A percentile compares a stretch with the other conserved stretches of the same genome.
Evolutionary conservation across 2,329 filamentous ascomycete genomes (phyloP).

Genomic region (Hypoxylon sp.): DNA sequence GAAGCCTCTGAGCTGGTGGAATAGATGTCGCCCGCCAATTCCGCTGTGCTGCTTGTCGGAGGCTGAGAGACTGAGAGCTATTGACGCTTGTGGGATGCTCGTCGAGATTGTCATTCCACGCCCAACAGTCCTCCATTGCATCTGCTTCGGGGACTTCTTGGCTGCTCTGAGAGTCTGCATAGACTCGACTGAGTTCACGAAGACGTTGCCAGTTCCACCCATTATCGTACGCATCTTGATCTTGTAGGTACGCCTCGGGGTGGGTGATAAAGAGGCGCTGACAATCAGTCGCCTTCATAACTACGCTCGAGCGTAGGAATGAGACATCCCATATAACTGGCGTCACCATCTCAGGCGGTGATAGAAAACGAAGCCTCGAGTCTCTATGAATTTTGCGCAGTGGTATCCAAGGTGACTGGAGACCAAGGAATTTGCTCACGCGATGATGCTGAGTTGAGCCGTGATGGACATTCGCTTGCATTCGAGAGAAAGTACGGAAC

Average conservation of each 20-base stretch:
- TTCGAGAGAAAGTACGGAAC: slow-evolving; percentile 62
- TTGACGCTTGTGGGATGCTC: slow-evolving; percentile 62
- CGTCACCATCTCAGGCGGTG: slow-evolving; percentile 79
- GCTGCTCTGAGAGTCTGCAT: slow-evolving; percentile 62
- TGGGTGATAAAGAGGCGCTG: slow-evolving; percentile 83
- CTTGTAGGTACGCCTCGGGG: slow-evolving; percentile 80
- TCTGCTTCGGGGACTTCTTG: slow-evolving; percentile 72
- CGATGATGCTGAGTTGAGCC: slow-evolving; percentile 55
- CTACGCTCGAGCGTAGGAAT: slow-evolving; percentile 78
- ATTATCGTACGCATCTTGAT: slow-evolving; percentile 65
- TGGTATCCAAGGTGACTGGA: slow-evolving; percentile 80
- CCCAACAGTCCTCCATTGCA: slow-evolving; percentile 76
- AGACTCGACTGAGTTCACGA: slow-evolving; percentile 72
- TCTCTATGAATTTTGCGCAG: slow-evolving; percentile 83
- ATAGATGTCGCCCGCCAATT: slow-evolving; percentile 58
- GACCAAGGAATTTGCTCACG: slow-evolving; percentile 67
- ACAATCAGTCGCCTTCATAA: slow-evolving; percentile 77
- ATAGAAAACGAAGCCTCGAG: slow-evolving; percentile 78
- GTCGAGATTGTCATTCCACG: slow-evolving; percentile 76
- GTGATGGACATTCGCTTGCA: slow-evolving; percentile 53
- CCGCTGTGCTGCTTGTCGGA: slow-evolving; percentile 60
- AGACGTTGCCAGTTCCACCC: slow-evolving; percentile 81
- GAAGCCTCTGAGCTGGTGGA: slow-evolving; percentile 57
- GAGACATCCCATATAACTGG: slow-evolving; percentile 78
- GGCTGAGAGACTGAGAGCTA: slow-evolving; percentile 58